Evolutionary conservation across 176 grass and related monocot species (phyloP).

Genomic region (Triticum monococcum): DNA sequence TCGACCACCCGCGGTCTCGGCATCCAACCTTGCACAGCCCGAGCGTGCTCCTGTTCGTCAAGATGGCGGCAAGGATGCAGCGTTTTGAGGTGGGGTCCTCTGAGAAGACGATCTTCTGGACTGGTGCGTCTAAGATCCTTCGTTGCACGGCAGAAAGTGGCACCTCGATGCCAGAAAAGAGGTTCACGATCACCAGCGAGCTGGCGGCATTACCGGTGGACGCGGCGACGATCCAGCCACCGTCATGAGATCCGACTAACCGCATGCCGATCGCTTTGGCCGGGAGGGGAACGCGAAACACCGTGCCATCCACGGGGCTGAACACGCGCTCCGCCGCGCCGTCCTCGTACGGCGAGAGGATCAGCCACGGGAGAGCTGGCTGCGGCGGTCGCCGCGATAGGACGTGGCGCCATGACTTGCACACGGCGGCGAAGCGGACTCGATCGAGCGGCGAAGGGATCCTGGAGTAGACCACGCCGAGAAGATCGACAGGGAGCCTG

Average conservation of each 20-base stretch:
- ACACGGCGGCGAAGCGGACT: not conserved
- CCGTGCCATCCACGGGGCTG: not conserved
- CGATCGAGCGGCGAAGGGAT: not conserved
- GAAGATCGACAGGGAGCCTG: not conserved
- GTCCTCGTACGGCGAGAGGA: not conserved
- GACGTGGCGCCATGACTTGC: not conserved
- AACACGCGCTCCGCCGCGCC: not conserved
- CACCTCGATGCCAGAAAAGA: not conserved
- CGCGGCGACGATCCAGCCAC: not conserved
- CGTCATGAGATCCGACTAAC: not conserved
- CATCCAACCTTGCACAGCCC: not conserved
- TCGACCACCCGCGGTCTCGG: not conserved
- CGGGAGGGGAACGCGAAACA: not conserved
- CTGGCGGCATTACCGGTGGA: not conserved
- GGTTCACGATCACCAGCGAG: not conserved
- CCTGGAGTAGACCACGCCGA: not conserved
- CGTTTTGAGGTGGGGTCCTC: not conserved
- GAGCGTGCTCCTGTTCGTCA: not conserved
- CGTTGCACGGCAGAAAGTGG: not conserved
- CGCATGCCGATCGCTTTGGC: not conserved
- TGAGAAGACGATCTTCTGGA: not conserved
- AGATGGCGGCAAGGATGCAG: not conserved
- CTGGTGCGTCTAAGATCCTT: not conserved
- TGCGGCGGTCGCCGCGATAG: not conserved
- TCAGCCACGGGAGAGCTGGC: not conserved